These are phyloP conservation scores for Aspergillus floridensis DNA, from an alignment of 2,329 filamentous ascomycete genomes.

Conservation along the genomic window DNA sequence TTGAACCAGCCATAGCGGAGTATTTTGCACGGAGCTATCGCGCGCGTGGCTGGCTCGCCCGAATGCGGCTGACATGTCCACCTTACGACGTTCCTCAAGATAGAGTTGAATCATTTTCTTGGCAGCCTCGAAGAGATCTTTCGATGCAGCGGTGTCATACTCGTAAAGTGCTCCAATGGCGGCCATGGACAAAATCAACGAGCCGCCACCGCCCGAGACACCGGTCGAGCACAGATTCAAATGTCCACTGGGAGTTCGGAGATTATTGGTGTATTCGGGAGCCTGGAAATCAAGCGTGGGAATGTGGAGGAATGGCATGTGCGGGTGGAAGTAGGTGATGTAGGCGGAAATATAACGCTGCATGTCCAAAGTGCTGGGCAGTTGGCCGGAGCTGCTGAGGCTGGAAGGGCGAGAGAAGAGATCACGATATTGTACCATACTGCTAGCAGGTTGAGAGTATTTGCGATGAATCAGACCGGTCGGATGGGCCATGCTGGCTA, in stretches of 20 bases:
- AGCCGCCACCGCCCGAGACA: constrained; percentile 74
- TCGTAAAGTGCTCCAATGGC: constrained; percentile 87
- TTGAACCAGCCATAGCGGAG: constrained; percentile 92
- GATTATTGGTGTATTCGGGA: constrained; percentile 60
- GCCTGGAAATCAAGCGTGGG: constrained; percentile 88
- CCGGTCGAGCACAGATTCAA: constrained; percentile 53
- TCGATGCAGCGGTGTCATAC: constrained; percentile 73
- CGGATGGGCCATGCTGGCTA: constrained; percentile 61
- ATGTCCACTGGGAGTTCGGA: constrained; percentile 56
- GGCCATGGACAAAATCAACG: constrained; percentile 82
- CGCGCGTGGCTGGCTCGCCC: constrained; percentile 52
- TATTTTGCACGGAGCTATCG: constrained; percentile 67
- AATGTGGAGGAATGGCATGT: constrained; percentile 90
- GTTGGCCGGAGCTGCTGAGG: constrained; percentile 48
- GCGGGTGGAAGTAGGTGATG: constrained; percentile 87
- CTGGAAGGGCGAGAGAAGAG: constrained; percentile 33
- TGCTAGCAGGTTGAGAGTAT: constrained; percentile 58
- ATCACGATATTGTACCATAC: constrained; percentile 44
- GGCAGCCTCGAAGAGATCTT: constrained; percentile 84
- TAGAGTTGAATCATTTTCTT: constrained; percentile 96
- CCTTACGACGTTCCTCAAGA: constrained; percentile 84
- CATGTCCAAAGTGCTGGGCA: constrained; percentile 80
- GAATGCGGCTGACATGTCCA: constrained; percentile 66
- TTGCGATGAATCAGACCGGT: constrained; percentile 57
- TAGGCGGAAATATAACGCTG: constrained; percentile 90